These are phyloP conservation scores for Pyronema domesticum DNA, from an alignment of 495 filamentous ascomycete genomes.

Conservation along the genomic window DNA sequence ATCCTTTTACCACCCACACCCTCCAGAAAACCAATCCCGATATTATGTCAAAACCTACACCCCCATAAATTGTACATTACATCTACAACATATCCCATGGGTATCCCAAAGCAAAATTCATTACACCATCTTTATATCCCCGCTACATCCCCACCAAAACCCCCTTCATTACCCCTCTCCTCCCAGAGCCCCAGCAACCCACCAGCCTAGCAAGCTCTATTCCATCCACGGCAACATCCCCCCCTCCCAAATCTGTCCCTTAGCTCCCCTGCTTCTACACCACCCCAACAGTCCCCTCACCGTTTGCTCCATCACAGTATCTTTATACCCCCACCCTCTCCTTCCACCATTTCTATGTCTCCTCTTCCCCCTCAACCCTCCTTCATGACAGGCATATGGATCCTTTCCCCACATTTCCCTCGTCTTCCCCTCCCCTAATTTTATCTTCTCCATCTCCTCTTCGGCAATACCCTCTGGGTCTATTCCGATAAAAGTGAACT, in stretches of 20 bases:
- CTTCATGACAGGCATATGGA: slow-evolving; percentile 30
- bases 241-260: background rate
- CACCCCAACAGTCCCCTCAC: slow-evolving; percentile 11
- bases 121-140: too few relatives aligned
- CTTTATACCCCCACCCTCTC: slow-evolving; percentile 13
- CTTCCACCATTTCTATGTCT: slow-evolving; percentile 29
- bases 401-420: slow-evolving; percentile 33
- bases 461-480: slow-evolving; percentile 33
- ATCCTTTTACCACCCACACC: too few relatives aligned
- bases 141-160: too few relatives aligned
- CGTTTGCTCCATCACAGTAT: slow-evolving; percentile 12
- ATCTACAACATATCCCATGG: too few relatives aligned
- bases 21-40: too few relatives aligned
- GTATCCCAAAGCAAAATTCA: too few relatives aligned
- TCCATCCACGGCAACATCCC: slow-evolving; percentile 1
- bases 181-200: too few relatives aligned
- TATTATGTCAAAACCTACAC: too few relatives aligned
- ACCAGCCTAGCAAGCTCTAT: background rate
- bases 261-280: slow-evolving; percentile 5
- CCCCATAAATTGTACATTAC: too few relatives aligned
- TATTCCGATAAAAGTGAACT: slow-evolving; percentile 42
- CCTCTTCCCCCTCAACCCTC: slow-evolving; percentile 33
- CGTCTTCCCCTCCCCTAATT: slow-evolving; percentile 26
- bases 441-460: slow-evolving; percentile 24
- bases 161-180: too few relatives aligned